Conservation (phyloP, 1,284 basidiomycete genomes). For the Exobasidium cylindrosporum region DNA sequence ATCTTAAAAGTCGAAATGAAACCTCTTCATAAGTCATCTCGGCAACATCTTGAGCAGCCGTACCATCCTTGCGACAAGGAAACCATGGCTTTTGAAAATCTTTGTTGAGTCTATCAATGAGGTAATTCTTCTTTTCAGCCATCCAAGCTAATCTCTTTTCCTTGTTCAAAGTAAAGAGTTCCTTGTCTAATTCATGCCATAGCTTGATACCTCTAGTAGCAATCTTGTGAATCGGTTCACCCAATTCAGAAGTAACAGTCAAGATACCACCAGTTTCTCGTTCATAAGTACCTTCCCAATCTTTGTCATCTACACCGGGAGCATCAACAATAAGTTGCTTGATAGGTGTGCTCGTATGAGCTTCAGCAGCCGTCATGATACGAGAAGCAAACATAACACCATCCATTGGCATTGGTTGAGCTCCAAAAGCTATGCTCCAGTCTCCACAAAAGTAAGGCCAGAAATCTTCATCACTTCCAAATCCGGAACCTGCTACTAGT, state of each 20-base stretch:
- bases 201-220: conserved; percentile 92
- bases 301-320: conserved; percentile 80
- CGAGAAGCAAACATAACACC: conserved; percentile 89
- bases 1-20: conserved; percentile 79
- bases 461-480: conserved; percentile 89
- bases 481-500: conserved; percentile 93
- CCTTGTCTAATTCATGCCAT: conserved; percentile 95
- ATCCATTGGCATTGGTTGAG: conserved; percentile 98
- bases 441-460: conserved; percentile 97
- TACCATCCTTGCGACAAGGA: conserved; percentile 58
- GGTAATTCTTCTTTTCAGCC: conserved; percentile 77
- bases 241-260: conserved; percentile 94
- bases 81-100: conserved; percentile 78
- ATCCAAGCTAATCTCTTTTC: conserved; percentile 92
- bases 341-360: conserved; percentile 86
- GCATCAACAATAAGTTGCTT: conserved; percentile 96
- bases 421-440: conserved; percentile 81
- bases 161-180: conserved; percentile 82
- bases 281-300: conserved; percentile 93
- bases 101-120: conserved; percentile 86
- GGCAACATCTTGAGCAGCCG: conserved; percentile 71
- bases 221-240: conserved; percentile 98
- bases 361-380: conserved; percentile 97
- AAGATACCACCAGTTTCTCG: conserved; percentile 91
- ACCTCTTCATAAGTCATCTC: conserved; percentile 99